Conservation (phyloP, 352 stramenopile genomes). For the Saprolegnia diclina region DNA sequence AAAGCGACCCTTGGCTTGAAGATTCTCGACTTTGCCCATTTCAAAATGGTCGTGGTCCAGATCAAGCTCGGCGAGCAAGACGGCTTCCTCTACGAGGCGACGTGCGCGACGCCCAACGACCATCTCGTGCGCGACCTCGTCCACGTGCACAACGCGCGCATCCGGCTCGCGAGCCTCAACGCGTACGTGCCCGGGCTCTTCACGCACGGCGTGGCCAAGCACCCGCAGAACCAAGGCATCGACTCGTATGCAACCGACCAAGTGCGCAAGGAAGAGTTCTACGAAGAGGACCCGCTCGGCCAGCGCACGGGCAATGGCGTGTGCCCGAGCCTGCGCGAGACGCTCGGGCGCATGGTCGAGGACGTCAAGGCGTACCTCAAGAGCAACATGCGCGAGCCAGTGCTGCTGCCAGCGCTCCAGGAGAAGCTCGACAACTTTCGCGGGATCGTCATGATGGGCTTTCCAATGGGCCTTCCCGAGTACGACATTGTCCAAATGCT, state of each 20-base stretch:
- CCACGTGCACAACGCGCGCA: constrained; percentile 71
- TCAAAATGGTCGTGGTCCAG: constrained; percentile 84
- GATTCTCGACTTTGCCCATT: not conserved
- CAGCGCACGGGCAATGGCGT: constrained; percentile 85
- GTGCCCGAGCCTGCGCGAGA: constrained; percentile 66
- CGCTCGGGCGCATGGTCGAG: constrained; percentile 65
- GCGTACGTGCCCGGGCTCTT: constrained; percentile 74
- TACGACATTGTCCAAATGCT: constrained; percentile 84
- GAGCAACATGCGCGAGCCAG: constrained; percentile 54
- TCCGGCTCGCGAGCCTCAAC: constrained; percentile 62
- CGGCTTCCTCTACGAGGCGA: constrained; percentile 89
- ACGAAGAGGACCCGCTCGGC: constrained; percentile 81
- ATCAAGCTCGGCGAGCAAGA: constrained; percentile 84
- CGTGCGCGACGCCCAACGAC: constrained; percentile 68
- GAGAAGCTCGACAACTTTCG: constrained; percentile 92
- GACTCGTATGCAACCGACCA: constrained; percentile 68
- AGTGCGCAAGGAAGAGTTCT: constrained; percentile 71
- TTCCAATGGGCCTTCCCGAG: constrained; percentile 90
- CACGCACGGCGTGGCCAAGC: constrained; percentile 83
- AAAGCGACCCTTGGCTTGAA: not conserved
- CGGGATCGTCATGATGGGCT: constrained; percentile 90
- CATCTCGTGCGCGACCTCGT: constrained; percentile 78
- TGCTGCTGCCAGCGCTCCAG: constrained; percentile 67
- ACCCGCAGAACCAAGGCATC: constrained; percentile 73
- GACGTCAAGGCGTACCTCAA: constrained; percentile 70